Conservation (phyloP, 1,284 basidiomycete genomes). For the Ganoderma boninense region DNA sequence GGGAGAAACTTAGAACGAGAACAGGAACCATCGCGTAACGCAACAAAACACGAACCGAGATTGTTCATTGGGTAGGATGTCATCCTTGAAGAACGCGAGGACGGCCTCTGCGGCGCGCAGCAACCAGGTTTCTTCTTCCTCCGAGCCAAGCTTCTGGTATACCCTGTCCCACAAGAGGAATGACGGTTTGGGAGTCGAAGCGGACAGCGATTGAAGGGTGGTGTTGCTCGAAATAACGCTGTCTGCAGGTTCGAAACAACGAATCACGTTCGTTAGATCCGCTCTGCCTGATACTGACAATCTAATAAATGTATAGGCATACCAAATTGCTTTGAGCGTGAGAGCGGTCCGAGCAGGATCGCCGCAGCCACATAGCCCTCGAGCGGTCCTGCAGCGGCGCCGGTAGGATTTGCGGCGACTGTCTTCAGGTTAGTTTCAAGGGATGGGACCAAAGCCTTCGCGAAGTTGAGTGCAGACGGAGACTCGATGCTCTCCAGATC, state of each 20-base stretch:
- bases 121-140: conserved; percentile 82
- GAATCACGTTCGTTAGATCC: conserved; percentile 15
- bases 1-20: conserved; percentile 1
- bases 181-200: conserved; percentile 72
- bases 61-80: conserved; percentile 63
- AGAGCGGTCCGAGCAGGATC: conserved; percentile 70
- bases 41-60: conserved; percentile 57
- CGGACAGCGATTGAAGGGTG: conserved; percentile 52
- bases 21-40: not conserved
- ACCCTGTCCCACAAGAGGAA: conserved; percentile 91
- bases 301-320: conserved; percentile 34
- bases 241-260: conserved; percentile 40
- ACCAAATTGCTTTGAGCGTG: conserved; percentile 62
- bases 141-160: conserved; percentile 73
- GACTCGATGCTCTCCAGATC: conserved; percentile 44
- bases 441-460: conserved; percentile 61
- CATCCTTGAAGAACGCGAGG: conserved; percentile 57
- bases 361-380: conserved; percentile 87
- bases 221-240: conserved; percentile 49
- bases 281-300: conserved; percentile 2
- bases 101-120: conserved; percentile 70
- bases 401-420: conserved; percentile 65
- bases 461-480: conserved; percentile 55
- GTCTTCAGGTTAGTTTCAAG: conserved; percentile 79
- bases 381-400: conserved; percentile 67